A percentile compares a stretch with the other conserved stretches of the same genome.
Evolutionary conservation across 2,329 filamentous ascomycete genomes (phyloP).

Genomic region (Exophiala sp.): DNA sequence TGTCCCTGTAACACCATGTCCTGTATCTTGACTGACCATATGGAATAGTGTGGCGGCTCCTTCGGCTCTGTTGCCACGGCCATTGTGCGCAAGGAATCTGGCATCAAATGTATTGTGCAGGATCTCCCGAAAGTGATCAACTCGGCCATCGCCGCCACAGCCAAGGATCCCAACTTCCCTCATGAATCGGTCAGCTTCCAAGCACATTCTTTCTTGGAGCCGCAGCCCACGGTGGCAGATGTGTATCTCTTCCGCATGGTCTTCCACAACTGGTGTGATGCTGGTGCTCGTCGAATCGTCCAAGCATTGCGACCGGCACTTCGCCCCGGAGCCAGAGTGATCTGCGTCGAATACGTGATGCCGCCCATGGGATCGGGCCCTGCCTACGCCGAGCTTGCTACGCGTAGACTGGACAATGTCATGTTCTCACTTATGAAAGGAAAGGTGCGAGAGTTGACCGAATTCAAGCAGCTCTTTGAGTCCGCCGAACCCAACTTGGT

Average conservation of each 20-base stretch:
- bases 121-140: slow-evolving; percentile 41
- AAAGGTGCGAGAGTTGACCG: slow-evolving; percentile 7
- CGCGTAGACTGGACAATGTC: slow-evolving; percentile 10
- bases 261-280: slow-evolving; percentile 57
- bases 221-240: slow-evolving; percentile 50
- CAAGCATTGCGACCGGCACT: slow-evolving; percentile 21
- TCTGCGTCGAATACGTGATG: slow-evolving; percentile 15
- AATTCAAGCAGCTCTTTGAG: slow-evolving; percentile 9
- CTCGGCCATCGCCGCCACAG: slow-evolving; percentile 31
- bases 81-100: slow-evolving; percentile 9
- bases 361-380: slow-evolving; percentile 7
- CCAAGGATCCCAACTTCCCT: slow-evolving; percentile 34
- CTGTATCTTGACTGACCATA: neutral
- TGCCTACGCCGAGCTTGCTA: slow-evolving; percentile 8
- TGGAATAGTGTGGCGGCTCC: slow-evolving; percentile 10
- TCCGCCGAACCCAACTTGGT: slow-evolving; percentile 6
- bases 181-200: slow-evolving; percentile 7
- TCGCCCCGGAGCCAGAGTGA: slow-evolving; percentile 5
- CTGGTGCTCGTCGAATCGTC: slow-evolving; percentile 47
- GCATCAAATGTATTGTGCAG: slow-evolving; percentile 32
- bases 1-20: neutral
- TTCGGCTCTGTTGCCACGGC: slow-evolving; percentile 12
- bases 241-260: slow-evolving; percentile 59
- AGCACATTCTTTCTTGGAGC: slow-evolving; percentile 51
- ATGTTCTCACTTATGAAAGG: slow-evolving; percentile 16